Conservation (phyloP, 371 early-diverging fungal species). For the Conidiobolus incongruus region DNA sequence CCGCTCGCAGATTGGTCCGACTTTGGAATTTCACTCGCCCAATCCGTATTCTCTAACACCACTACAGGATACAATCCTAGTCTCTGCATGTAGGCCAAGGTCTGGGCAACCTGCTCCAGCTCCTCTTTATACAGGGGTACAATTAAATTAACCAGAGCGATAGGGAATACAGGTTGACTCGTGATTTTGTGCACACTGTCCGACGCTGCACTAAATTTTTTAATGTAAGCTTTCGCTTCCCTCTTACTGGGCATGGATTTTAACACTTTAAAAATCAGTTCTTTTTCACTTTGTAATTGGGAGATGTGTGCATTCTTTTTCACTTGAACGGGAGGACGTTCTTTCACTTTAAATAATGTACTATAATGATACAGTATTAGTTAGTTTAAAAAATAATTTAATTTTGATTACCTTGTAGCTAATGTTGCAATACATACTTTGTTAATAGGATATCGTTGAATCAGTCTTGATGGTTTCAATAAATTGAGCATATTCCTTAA, state of each 20-base stretch:
- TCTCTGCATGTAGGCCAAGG: slow-evolving; percentile 38
- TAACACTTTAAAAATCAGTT: slow-evolving; percentile 2
- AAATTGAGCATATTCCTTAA: too few species aligned
- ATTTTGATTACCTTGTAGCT: too few species aligned
- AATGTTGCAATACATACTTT: too few species aligned
- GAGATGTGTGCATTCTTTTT: neutral
- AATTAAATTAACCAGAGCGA: slow-evolving; percentile 27
- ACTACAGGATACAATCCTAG: slow-evolving; percentile 49
- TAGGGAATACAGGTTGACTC: slow-evolving; percentile 12
- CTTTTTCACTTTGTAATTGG: slow-evolving; percentile 1
- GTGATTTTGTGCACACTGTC: neutral
- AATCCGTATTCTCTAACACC: slow-evolving; percentile 26
- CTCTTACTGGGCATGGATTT: slow-evolving; percentile 1
- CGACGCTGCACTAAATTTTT: neutral
- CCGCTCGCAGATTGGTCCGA: slow-evolving; percentile 3
- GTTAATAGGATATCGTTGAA: too few species aligned
- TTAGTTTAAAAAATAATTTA: too few species aligned
- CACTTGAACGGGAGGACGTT: too few species aligned
- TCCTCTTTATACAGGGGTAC: slow-evolving; percentile 22
- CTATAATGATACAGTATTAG: too few species aligned
- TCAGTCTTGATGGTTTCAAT: too few species aligned
- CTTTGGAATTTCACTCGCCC: slow-evolving; percentile 10
- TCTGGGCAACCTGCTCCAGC: slow-evolving; percentile 24
- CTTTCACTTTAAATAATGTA: too few species aligned
- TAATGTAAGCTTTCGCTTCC: slow-evolving; percentile 1